Conservation (phyloP, 441 rosid genomes). For the Brassica hybrid region DNA sequence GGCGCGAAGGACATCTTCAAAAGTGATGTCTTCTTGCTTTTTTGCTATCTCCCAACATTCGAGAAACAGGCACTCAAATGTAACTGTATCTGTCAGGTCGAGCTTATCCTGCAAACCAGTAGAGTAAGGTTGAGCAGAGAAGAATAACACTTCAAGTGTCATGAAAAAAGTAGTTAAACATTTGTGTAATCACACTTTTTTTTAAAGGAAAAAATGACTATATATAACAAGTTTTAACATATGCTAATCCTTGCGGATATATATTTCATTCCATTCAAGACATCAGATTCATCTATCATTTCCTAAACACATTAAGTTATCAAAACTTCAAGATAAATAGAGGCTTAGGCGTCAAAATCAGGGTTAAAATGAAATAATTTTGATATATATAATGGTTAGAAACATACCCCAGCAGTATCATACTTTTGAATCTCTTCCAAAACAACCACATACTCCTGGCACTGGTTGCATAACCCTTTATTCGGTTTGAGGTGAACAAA, state of each 20-base stretch:
- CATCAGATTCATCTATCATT: not conserved
- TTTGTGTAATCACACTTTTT: not conserved
- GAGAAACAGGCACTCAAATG: conserved; percentile 39
- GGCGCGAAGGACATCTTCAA: conserved; percentile 30
- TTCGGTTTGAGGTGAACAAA: conserved; percentile 25
- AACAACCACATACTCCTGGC: conserved; percentile 28
- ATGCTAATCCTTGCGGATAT: not conserved
- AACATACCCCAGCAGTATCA: too few relatives aligned
- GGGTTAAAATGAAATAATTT: conserved; percentile 7
- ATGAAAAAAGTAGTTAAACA: not conserved
- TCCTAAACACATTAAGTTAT: not conserved
- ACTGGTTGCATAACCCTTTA: conserved; percentile 40
- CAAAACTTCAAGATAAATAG: too few relatives aligned
- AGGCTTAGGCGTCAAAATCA: too few relatives aligned
- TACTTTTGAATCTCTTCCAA: conserved; percentile 28
- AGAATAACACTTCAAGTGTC: not conserved
- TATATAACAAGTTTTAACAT: not conserved
- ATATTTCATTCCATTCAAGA: not conserved
- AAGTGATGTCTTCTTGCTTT: conserved; percentile 24
- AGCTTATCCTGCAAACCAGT: conserved; percentile 37
- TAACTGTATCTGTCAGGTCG: conserved; percentile 34
- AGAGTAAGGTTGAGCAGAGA: conserved; percentile 17
- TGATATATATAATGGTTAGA: not conserved
- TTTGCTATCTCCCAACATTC: conserved; percentile 41
- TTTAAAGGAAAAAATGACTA: not conserved